phyloP scores from a whole-genome alignment of 805 yeast species.

The Blastobotrys chiropterorum region DNA sequence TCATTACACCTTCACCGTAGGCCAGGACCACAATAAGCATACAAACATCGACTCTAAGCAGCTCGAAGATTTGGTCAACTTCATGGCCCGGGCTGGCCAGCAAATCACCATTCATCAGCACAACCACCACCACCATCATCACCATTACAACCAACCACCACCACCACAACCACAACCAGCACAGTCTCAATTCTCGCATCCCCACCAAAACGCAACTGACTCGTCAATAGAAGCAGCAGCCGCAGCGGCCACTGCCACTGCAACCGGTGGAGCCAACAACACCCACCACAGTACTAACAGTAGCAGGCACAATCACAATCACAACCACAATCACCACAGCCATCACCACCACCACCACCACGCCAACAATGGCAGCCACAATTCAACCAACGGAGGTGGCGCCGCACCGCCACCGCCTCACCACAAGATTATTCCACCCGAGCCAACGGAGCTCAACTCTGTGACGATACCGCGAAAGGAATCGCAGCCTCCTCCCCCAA shows the following conservation, averaged over 20 bases:
- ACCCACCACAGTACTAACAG: background rate
- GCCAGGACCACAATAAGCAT: conserved; percentile 2
- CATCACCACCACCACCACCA: no score
- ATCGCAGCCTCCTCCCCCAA: conserved; percentile 4
- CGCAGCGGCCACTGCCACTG: background rate
- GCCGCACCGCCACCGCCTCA: background rate
- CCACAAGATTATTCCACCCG: background rate
- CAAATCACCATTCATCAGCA: conserved; percentile 73
- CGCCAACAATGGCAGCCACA: no score
- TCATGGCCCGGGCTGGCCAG: conserved; percentile 23
- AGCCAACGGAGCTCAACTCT: background rate
- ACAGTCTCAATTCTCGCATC: background rate
- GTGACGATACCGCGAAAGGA: conserved; percentile 2
- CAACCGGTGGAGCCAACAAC: background rate
- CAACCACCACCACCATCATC: conserved; percentile 58
- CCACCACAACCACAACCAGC: conserved; percentile 1
- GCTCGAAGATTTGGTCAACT: conserved; percentile 22
- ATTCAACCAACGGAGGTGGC: background rate
- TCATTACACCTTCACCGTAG: conserved; percentile 3
- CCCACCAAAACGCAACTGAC: background rate
- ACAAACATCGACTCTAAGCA: conserved; percentile 20
- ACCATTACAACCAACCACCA: background rate
- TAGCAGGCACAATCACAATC: no score
- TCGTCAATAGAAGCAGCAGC: background rate
- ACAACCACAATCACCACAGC: no score